phyloP scores from a whole-genome alignment of 2,329 filamentous ascomycete species.

The Dichotomopilus funicola region DNA sequence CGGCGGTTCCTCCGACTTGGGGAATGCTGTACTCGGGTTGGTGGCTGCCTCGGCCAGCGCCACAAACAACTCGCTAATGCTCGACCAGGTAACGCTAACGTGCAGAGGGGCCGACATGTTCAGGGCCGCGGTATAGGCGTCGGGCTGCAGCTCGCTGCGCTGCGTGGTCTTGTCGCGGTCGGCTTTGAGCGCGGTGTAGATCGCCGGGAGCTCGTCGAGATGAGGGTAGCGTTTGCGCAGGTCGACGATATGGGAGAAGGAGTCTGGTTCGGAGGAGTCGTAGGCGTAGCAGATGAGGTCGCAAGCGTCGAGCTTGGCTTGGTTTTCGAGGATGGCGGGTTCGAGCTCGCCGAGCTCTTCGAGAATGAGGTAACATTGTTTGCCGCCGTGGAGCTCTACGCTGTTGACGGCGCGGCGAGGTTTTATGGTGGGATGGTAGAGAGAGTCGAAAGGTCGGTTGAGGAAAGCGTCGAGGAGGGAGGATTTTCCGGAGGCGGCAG shows the following conservation, averaged over 20 bases:
- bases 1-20: slow-evolving; percentile 80
- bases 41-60: slow-evolving; percentile 85
- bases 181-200: slow-evolving; percentile 91
- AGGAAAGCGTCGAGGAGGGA: slow-evolving; percentile 86
- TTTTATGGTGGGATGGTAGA: slow-evolving; percentile 92
- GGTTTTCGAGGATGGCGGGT: slow-evolving; percentile 87
- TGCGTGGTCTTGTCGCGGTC: slow-evolving; percentile 97
- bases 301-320: slow-evolving; percentile 81
- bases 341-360: slow-evolving; percentile 96
- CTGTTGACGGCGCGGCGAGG: slow-evolving; percentile 91
- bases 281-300: slow-evolving; percentile 94
- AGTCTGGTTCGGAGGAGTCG: slow-evolving; percentile 94
- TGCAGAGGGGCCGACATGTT: slow-evolving; percentile 90
- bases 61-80: slow-evolving; percentile 90
- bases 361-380: slow-evolving; percentile 93
- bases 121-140: slow-evolving; percentile 77
- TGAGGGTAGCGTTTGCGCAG: slow-evolving; percentile 73
- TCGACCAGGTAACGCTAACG: slow-evolving; percentile 90
- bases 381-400: slow-evolving; percentile 89
- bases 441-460: slow-evolving; percentile 73
- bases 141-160: slow-evolving; percentile 80
- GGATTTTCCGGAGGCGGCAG: slow-evolving; percentile 82
- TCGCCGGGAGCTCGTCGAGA: slow-evolving; percentile 79
- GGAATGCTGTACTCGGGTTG: slow-evolving; percentile 80
- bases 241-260: slow-evolving; percentile 83